Base-by-base conservation (phyloP, 306 rosid species). In the Sphenostylis stenocarpa region DNA sequence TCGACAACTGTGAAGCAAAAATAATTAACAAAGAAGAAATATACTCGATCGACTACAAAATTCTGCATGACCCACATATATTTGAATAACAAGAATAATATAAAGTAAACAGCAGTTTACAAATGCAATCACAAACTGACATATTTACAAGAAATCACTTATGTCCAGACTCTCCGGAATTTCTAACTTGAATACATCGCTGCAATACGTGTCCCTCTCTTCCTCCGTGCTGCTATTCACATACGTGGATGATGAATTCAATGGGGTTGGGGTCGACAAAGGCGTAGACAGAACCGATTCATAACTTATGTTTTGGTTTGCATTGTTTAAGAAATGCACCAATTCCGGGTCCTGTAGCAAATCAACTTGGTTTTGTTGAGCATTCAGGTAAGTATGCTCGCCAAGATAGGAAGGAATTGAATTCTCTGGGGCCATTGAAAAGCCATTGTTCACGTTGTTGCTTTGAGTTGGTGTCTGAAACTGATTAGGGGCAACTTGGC, bases 101-200 rank as follows among this genome's bases (percentile, higher is more conserved):
- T 20, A 82, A 70, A 71, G 62, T 61, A 69, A 52, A 5, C 8
- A 53, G 44, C 43, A 66, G 17, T 62, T 65, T 75, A 23, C 77
- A 58, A 67, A 67, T 31, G 15, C 16, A 2, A 73, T 6, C 44
- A 34, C 21, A 14, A 41, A 41, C 28, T 47, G 9, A 70, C 58
- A 66, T 72, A 83, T 86, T 87, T 86, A 96, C 96, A 96, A 68
- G 75, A 87, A 87, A 45, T 87, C 99, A 51, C 41, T 84, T 39
- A 96, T 86, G 45, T 91, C 96, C 71, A 92, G 74, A 86, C 88
- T 83, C 79, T 89, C 97, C 2, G 99, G 98, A 79, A 92, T 86
- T 77, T 89, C 98, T 9, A 96, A 91, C 83, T 92, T 87, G 78
- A 91, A 91, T 48, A 91, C 26, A 69, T 84, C 84, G 74, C 93